These are phyloP conservation scores for Sphaerulina musiva DNA, from an alignment of 2,329 filamentous ascomycete genomes.

Conservation along the genomic window DNA sequence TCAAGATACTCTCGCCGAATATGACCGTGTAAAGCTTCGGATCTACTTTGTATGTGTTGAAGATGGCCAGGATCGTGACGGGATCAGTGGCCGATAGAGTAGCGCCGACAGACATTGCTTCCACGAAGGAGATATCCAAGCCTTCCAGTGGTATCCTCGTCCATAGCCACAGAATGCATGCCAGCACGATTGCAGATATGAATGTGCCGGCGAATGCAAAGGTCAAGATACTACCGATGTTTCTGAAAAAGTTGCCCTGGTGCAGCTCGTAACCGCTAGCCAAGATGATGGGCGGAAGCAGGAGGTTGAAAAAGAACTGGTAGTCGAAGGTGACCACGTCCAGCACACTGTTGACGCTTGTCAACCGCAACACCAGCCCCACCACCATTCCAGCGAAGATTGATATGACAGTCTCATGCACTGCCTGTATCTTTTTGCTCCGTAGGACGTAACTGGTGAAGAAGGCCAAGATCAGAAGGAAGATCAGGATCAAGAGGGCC, in stretches of 20 bases:
- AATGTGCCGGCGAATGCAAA: constrained; percentile 98
- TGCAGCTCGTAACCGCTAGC: constrained; percentile 96
- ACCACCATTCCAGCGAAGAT: constrained; percentile 98
- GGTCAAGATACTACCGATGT: constrained; percentile 93
- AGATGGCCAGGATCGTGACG: constrained; percentile 95
- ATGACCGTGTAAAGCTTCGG: constrained; percentile 98
- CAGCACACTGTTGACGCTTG: constrained; percentile 74
- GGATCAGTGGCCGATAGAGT: constrained; percentile 95
- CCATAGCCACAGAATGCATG: constrained; percentile 81
- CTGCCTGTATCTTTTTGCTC: constrained; percentile 91
- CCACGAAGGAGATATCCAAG: constrained; percentile 80
- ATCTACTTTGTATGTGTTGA: constrained; percentile 98
- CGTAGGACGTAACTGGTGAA: constrained; percentile 97
- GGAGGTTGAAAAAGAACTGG: constrained; percentile 98
- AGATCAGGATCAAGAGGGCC: constrained; percentile 94
- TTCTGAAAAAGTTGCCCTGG: constrained; percentile 98
- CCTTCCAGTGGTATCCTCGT: constrained; percentile 80
- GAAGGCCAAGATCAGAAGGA: constrained; percentile 86
- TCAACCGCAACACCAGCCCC: constrained; percentile 77
- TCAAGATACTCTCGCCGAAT: constrained; percentile 95
- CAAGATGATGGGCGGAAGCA: constrained; percentile 96
- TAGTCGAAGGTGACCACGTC: constrained; percentile 95
- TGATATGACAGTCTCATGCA: constrained; percentile 96
- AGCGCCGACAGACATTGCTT: constrained; percentile 92
- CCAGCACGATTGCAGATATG: constrained; percentile 91